Percentiles rank a stretch among this genome's conserved stretches.
Evolutionary conservation across 2,329 filamentous ascomycete genomes (phyloP).

Genomic region (Colletotrichum spinosum): DNA sequence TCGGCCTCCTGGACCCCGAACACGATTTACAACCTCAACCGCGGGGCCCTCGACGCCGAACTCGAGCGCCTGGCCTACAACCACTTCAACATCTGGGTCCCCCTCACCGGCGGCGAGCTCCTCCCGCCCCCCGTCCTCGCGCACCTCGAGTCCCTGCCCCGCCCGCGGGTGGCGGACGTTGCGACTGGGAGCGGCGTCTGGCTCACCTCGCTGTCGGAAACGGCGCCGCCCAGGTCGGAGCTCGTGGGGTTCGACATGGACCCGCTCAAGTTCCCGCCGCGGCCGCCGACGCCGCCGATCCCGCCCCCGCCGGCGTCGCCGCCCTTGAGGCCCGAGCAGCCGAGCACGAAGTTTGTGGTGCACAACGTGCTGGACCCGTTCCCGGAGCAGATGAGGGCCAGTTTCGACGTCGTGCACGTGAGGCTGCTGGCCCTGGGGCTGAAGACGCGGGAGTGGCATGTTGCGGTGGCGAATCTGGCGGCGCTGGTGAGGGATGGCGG

Average conservation of each 20-base stretch:
- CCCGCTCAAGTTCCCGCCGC: conserved; percentile 35
- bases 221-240: conserved; percentile 18
- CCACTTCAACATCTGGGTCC: conserved; percentile 33
- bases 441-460: conserved; percentile 37
- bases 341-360: conserved; percentile 29
- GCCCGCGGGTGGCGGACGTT: conserved; percentile 38
- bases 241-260: conserved; percentile 40
- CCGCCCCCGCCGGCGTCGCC: conserved; percentile 19
- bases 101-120: conserved; percentile 24
- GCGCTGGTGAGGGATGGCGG: conserved; percentile 37
- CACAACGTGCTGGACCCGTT: conserved; percentile 37
- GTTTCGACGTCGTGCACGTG: conserved; percentile 40
- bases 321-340: conserved; percentile 17
- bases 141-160: background rate
- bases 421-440: conserved; percentile 34
- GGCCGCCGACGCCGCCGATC: conserved; percentile 24
- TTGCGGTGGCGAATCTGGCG: conserved; percentile 26
- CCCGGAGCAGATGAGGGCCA: conserved; percentile 22
- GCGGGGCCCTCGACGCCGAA: conserved; percentile 24
- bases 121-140: conserved; percentile 24
- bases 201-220: conserved; percentile 36
- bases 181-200: conserved; percentile 41
- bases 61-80: conserved; percentile 30
- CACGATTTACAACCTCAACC: conserved; percentile 30
- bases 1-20: conserved; percentile 13